Conservation (phyloP, 192 early-diverging fungal genomes). For the Coemansia erecta region DNA sequence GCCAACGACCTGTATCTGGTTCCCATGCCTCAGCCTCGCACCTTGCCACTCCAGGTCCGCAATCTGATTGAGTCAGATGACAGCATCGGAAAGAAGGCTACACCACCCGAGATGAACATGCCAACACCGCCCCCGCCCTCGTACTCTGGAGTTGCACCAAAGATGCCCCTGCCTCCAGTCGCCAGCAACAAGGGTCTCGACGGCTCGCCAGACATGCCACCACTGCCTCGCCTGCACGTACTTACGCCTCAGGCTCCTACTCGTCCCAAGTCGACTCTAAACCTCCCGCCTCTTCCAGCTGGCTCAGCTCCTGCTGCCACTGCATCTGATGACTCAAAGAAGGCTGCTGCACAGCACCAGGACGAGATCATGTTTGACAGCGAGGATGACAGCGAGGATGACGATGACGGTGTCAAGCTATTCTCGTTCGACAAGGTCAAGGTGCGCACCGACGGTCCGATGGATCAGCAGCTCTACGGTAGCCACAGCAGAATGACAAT, state of each 20-base stretch:
- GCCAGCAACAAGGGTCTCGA: neutral
- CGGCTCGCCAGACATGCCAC: neutral
- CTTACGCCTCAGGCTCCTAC: neutral
- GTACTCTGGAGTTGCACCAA: neutral
- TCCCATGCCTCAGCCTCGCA: constrained; percentile 5
- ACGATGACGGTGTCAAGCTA: constrained; percentile 25
- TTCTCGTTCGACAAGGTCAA: constrained; percentile 38
- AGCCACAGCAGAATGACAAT: neutral
- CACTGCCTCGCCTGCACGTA: constrained; percentile 2
- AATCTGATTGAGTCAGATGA: neutral
- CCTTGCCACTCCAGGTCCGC: constrained; percentile 1
- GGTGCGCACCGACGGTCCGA: constrained; percentile 12
- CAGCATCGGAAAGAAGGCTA: neutral
- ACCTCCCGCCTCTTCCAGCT: neutral
- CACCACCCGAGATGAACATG: neutral
- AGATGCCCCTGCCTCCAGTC: neutral
- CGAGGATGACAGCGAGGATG: constrained; percentile 23
- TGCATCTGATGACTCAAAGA: neutral
- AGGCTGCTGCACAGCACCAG: neutral
- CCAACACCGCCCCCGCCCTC: neutral
- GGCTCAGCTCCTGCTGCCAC: no score
- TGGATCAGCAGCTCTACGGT: neutral
- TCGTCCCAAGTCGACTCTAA: neutral
- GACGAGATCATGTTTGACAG: neutral
- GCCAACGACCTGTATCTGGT: constrained; percentile 3